Base-by-base conservation (phyloP, 768 basidiomycete genomes). In the Lactarius deliciosus region DNA sequence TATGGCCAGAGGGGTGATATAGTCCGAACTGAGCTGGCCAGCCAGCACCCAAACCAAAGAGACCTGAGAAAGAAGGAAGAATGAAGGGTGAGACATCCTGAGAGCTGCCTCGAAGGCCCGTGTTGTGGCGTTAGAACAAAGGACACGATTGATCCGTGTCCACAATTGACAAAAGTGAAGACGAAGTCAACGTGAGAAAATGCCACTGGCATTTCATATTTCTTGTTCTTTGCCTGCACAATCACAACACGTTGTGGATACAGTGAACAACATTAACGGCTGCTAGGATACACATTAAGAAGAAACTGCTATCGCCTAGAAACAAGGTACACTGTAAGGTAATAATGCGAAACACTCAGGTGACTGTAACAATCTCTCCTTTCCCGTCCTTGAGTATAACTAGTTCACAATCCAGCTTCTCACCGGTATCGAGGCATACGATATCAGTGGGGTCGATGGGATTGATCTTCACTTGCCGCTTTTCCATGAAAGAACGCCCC, bases 371-470 rank as follows among this genome's bases (percentile, higher is more conserved):
- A 66, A 95, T 89, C 65, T 95, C 90, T 0, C 95, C 95, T 75
- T 86, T 85, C 9, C 93, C 94, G 74, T 98, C 94, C 76, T 93
- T 91, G 68, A 98, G 79, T 61, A 98, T 90, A 32, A 97, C 94
- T 15, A 96, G 77, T 75, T 97, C 94, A 76, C 93, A 95, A 66
- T 92, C 91, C 57, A 97, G 86, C 75, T 88, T 91, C 78, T 97
- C 95, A 7, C 92, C 92, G 0, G 89, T 92, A 74, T 98, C 97
- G 78, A 93, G 83, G 74, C 96, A 97, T 2, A 92, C 85, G 16
- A 99, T 89, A 71, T 90, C 87, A 11, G 97, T 98, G 45, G 88
- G 88, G 75, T 99, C 96, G 47, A 89, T 79, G 0, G 89, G 79
- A 74, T 90, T 92, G 36, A 86, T 87, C 76, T 89, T 89, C 69